Evolutionary conservation across 208 protist genomes (phyloP).

Genomic region (Trypanosoma cruzi): DNA sequence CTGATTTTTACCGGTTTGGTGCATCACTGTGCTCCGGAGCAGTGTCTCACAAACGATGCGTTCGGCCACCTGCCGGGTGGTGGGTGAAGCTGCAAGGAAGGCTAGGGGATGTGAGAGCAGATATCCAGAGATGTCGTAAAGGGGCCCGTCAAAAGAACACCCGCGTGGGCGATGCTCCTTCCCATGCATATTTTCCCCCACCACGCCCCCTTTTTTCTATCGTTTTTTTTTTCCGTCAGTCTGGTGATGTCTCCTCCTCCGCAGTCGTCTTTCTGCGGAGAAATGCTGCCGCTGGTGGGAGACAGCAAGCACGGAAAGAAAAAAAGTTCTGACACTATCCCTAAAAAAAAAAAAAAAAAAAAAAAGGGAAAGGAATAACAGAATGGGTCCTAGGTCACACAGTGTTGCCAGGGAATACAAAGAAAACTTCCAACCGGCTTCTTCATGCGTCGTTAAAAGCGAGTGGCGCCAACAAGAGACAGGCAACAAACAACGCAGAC

Average conservation of each 20-base stretch:
- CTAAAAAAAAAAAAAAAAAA: not conserved
- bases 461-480: no score
- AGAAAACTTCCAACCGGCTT: not conserved
- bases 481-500: not conserved
- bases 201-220: not conserved
- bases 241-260: not conserved
- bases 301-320: no score
- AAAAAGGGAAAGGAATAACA: not conserved
- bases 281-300: not conserved
- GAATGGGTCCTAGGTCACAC: not conserved
- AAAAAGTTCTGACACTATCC: not conserved
- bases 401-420: not conserved
- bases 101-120: constrained; percentile 18
- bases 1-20: not conserved
- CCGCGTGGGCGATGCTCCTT: not conserved
- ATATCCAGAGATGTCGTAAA: constrained; percentile 11
- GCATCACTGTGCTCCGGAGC: not conserved
- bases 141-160: not conserved
- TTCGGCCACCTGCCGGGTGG: constrained; percentile 15
- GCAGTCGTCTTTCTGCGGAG: not conserved
- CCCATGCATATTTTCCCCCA: constrained; percentile 14
- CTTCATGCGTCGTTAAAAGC: no score
- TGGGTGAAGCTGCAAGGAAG: constrained; percentile 14
- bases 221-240: not conserved
- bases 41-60: constrained; percentile 15